phyloP scores from a whole-genome alignment of 208 protist species.

The Leishmania tropica region DNA sequence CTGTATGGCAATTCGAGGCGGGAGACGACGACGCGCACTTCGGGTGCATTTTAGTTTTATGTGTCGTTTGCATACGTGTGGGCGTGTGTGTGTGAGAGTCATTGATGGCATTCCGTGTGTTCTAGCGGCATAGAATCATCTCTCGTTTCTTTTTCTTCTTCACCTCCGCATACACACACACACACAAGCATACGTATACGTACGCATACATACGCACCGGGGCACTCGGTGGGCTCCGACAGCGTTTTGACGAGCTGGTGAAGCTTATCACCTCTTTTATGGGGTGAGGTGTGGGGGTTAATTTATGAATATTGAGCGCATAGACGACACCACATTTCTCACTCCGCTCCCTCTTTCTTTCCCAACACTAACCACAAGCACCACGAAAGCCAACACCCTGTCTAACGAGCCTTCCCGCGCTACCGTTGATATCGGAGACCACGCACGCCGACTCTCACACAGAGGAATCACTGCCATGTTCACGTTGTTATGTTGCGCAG shows the following conservation, averaged over 20 bases:
- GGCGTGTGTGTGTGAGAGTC: background rate
- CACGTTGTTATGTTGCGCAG: conserved; percentile 75
- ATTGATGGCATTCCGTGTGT: background rate
- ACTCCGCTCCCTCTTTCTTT: background rate
- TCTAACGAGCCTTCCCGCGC: background rate
- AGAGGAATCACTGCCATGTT: conserved; percentile 45
- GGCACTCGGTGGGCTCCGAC: no score
- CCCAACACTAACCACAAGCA: background rate
- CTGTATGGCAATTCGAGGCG: background rate
- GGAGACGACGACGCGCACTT: background rate
- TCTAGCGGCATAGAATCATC: background rate
- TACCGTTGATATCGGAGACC: background rate
- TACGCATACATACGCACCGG: background rate
- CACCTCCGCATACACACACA: background rate
- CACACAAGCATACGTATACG: background rate
- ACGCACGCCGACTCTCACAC: background rate
- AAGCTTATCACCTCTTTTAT: background rate
- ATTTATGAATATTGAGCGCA: background rate
- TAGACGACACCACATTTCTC: background rate
- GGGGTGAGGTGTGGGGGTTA: background rate
- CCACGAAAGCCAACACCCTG: background rate
- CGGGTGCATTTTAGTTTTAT: background rate
- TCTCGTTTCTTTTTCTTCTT: background rate
- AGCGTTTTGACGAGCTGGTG: background rate
- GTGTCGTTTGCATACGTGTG: background rate